phyloP scores from a whole-genome alignment of 129 eudicot species.

The Daucus carota region DH1_v3.0 NC_030381.2:53347501-53348000 shows the following conservation, averaged over 20 bases:
- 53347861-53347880: constrained; percentile 81
- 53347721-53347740: not conserved
- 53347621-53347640: constrained; percentile 81
- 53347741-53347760: not conserved
- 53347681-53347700: not conserved
- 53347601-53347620: constrained; percentile 92
- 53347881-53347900: constrained; percentile 24
- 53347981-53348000: not conserved
- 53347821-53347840: constrained; percentile 80
- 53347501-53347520: not conserved
- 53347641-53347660: constrained; percentile 86
- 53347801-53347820: constrained; percentile 83
- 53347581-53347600: constrained; percentile 93
- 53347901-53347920: not conserved
- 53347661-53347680: constrained; percentile 66
- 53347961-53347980: not conserved
- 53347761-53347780: constrained; percentile 30
- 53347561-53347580: constrained; percentile 83
- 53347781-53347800: constrained; percentile 78
- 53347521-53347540: not conserved
- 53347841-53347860: constrained; percentile 78
- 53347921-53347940: not conserved
- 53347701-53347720: not conserved
- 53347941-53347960: not conserved
- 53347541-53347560: constrained; percentile 41